Percentiles rank a stretch among this genome's conserved stretches.
These are phyloP conservation scores for Heliamphora exappendiculata DNA, from an alignment of 148 eudicot genomes.

Conservation along the genomic window DNA sequence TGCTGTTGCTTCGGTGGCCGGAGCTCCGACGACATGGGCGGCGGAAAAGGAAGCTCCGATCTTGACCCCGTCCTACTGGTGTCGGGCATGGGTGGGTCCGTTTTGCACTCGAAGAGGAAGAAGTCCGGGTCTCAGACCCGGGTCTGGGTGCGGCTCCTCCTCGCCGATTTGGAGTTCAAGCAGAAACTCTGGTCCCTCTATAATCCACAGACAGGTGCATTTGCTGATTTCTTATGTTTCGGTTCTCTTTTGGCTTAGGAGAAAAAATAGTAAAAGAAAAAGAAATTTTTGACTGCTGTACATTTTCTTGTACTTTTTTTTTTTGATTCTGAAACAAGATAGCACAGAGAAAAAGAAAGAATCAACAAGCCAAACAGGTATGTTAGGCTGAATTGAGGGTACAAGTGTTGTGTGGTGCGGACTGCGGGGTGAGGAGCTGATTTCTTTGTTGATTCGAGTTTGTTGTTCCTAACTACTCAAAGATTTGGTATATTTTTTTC, in stretches of 20 bases:
- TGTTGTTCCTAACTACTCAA: neutral
- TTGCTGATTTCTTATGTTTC: neutral
- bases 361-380: neutral
- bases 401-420: neutral
- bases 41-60: slow-evolving; percentile 26
- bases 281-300: no score
- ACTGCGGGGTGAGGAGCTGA: neutral
- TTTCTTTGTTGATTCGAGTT: neutral
- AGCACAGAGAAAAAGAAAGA: no score
- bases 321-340: neutral
- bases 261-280: no score
- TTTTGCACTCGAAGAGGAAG: slow-evolving; percentile 55
- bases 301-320: neutral
- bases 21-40: slow-evolving; percentile 21
- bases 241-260: no score
- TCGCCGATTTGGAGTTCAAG: slow-evolving; percentile 83
- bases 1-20: slow-evolving; percentile 33
- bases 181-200: slow-evolving; percentile 69
- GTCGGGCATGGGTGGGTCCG: slow-evolving; percentile 73
- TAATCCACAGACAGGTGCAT: slow-evolving; percentile 57
- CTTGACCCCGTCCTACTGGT: slow-evolving; percentile 67
- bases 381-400: neutral
- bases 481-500: neutral
- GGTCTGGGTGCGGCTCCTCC: slow-evolving; percentile 79
- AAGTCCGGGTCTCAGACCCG: slow-evolving; percentile 51